Evolutionary conservation across 2,329 filamentous ascomycete species (phyloP).

Genomic region (Paramyrothecium roridum): DNA sequence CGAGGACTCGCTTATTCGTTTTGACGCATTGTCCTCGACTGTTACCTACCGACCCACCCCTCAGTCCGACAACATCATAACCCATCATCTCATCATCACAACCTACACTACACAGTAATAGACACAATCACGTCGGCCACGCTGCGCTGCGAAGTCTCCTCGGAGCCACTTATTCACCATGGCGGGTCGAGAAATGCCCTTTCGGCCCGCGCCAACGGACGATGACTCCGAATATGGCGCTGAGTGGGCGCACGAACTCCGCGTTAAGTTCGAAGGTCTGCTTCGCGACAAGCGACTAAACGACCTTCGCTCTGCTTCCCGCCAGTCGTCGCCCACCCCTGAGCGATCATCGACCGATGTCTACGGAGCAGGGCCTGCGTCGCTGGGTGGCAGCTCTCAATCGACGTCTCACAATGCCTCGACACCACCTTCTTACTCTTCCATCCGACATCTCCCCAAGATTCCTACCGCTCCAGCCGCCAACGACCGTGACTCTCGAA

Average conservation of each 20-base stretch:
- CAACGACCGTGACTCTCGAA: slow-evolving; percentile 63
- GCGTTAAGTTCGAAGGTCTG: slow-evolving; percentile 80
- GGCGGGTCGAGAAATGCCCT: slow-evolving; percentile 34
- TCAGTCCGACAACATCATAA: slow-evolving; percentile 3
- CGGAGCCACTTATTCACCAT: slow-evolving; percentile 21
- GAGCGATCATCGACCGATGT: slow-evolving; percentile 48
- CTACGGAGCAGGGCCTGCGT: slow-evolving; percentile 39
- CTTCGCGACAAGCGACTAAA: slow-evolving; percentile 85
- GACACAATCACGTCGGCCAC: background rate
- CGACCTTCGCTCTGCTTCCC: slow-evolving; percentile 55
- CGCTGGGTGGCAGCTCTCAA: slow-evolving; percentile 37
- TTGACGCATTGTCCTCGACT: background rate
- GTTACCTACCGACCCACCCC: background rate
- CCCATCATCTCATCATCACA: slow-evolving; percentile 1
- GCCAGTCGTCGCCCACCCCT: slow-evolving; percentile 57
- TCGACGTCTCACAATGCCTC: slow-evolving; percentile 13
- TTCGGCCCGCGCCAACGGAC: slow-evolving; percentile 21
- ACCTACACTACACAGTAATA: background rate
- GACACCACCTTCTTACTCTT: slow-evolving; percentile 46
- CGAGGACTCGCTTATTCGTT: background rate
- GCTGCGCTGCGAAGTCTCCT: background rate
- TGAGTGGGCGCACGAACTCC: slow-evolving; percentile 74
- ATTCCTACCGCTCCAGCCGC: slow-evolving; percentile 69
- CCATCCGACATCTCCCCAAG: slow-evolving; percentile 47
- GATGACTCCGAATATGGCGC: slow-evolving; percentile 55